These are phyloP conservation scores for Kodamaea ohmeri DNA, from an alignment of 1,139 yeast species.

Conservation along the genomic window DNA sequence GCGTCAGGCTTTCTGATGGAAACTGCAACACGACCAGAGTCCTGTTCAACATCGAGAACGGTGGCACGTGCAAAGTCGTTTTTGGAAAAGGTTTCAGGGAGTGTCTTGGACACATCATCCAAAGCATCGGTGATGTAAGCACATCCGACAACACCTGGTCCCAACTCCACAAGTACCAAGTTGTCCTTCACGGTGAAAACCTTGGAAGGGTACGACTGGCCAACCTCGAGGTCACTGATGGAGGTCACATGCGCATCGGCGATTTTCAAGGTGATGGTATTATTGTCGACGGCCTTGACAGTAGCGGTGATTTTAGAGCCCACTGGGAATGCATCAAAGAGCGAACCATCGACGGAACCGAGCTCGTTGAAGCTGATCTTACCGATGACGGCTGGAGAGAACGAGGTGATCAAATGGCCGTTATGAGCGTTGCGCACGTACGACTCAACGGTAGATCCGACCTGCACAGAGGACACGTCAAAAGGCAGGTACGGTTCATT, in stretches of 20 bases:
- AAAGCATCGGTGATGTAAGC: conserved; percentile 78
- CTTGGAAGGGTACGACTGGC: conserved; percentile 61
- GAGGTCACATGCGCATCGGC: conserved; percentile 42
- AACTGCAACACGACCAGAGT: conserved; percentile 57
- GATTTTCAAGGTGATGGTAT: conserved; percentile 53
- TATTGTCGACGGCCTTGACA: conserved; percentile 54
- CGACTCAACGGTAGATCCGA: conserved; percentile 45
- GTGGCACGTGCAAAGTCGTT: conserved; percentile 64
- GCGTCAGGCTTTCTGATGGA: conserved; percentile 36
- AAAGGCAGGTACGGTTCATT: conserved; percentile 25
- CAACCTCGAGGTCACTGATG: conserved; percentile 55
- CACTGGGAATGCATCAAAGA: conserved; percentile 59
- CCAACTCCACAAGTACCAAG: conserved; percentile 66
- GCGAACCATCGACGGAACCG: conserved; percentile 45
- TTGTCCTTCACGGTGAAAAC: conserved; percentile 60
- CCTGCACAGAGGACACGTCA: conserved; percentile 37
- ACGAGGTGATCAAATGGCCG: conserved; percentile 63
- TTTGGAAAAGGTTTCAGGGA: conserved; percentile 50
- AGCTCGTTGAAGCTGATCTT: conserved; percentile 66
- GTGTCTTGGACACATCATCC: conserved; percentile 59
- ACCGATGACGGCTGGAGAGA: conserved; percentile 69
- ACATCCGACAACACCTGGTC: conserved; percentile 59
- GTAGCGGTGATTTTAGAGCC: conserved; percentile 68
- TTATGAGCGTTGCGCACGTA: conserved; percentile 54
- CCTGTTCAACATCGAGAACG: conserved; percentile 55